Evolutionary conservation across 2,329 filamentous ascomycete genomes (phyloP).

Genomic region (Colletotrichum sidae): DNA sequence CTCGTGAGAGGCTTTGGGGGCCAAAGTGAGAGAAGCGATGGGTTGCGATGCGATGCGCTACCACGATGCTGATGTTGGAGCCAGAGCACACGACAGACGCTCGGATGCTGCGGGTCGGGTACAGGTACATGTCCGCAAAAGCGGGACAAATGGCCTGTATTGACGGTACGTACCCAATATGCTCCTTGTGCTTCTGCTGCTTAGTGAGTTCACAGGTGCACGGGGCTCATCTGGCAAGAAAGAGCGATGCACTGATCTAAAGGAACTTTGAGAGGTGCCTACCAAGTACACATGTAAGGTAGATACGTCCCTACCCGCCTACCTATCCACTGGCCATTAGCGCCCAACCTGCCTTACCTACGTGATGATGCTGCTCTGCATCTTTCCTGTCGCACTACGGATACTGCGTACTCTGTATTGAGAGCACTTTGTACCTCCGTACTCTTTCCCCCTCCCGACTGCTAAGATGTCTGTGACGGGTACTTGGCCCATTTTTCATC

Average conservation of each 20-base stretch:
- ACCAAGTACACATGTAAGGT: no score
- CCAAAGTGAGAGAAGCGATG: slow-evolving; percentile 8
- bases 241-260: slow-evolving; percentile 14
- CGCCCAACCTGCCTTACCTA: slow-evolving; percentile 22
- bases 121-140: slow-evolving; percentile 21
- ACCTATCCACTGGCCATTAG: neutral
- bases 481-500: slow-evolving; percentile 23
- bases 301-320: neutral
- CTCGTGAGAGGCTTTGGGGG: slow-evolving; percentile 4
- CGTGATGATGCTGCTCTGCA: slow-evolving; percentile 34
- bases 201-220: neutral
- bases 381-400: neutral
- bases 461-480: slow-evolving; percentile 11
- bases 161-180: neutral
- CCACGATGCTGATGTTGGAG: no score
- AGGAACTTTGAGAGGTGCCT: neutral
- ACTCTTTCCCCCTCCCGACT: no score
- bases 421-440: no score
- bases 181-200: neutral
- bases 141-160: neutral
- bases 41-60: neutral
- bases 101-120: slow-evolving; percentile 35
- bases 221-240: slow-evolving; percentile 21
- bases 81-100: slow-evolving; percentile 21
- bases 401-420: no score